Evolutionary conservation across 2,329 filamentous ascomycete genomes (phyloP).

Genomic region (Penicillium sp.): DNA sequence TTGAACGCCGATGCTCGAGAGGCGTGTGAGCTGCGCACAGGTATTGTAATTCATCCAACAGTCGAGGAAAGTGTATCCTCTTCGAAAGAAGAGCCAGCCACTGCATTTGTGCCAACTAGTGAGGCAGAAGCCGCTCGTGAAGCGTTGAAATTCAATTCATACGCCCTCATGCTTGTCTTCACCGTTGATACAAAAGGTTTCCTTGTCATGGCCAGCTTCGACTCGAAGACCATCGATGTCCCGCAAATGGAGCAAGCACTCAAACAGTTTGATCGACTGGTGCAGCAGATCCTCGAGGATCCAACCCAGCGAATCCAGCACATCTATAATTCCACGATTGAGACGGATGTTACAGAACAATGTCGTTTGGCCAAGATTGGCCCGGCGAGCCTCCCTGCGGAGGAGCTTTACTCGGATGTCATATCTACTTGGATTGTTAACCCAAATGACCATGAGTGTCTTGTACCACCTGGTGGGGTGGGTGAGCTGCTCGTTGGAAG

Average conservation of each 20-base stretch:
- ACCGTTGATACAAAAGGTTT: conserved; percentile 59
- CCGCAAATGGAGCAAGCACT: conserved; percentile 51
- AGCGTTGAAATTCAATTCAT: conserved; percentile 55
- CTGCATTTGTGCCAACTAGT: conserved; percentile 56
- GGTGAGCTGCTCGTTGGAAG: conserved; percentile 4
- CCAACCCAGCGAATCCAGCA: conserved; percentile 1
- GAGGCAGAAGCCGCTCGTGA: conserved; percentile 60
- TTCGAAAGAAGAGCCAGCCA: conserved; percentile 41
- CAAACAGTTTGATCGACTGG: conserved; percentile 45
- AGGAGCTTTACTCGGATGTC: not conserved
- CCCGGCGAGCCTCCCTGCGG: not conserved
- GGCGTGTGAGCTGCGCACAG: conserved; percentile 40
- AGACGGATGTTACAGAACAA: not conserved
- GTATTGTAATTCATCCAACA: conserved; percentile 21
- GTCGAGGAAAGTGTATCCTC: conserved; percentile 11
- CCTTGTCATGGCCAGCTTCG: conserved; percentile 63
- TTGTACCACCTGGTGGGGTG: not conserved
- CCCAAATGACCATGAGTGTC: not conserved
- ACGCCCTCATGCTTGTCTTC: conserved; percentile 63
- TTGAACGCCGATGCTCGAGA: conserved; percentile 48
- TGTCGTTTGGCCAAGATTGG: not conserved
- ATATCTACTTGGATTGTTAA: conserved; percentile 6
- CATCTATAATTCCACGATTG: not conserved
- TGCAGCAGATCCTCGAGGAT: conserved; percentile 1
- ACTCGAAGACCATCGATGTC: conserved; percentile 54